A percentile compares a stretch with the other conserved stretches of the same genome.
Evolutionary conservation across 2,329 filamentous ascomycete species (phyloP).

Genomic region (Fusarium sp.): DNA sequence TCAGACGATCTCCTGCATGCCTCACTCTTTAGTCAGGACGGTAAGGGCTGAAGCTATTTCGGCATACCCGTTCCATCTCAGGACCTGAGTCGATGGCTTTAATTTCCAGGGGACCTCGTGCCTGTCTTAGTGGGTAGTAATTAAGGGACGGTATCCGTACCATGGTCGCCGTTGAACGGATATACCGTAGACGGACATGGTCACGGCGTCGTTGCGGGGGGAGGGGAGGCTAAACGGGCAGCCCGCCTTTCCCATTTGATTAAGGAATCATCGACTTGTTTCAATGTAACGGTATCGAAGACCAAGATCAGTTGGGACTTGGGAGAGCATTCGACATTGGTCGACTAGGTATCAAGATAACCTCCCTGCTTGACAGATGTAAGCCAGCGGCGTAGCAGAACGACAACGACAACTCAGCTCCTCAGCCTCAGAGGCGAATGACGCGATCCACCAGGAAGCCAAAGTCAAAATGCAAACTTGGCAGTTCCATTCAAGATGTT

Average conservation of each 20-base stretch:
- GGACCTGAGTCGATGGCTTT: neutral
- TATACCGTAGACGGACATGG: constrained; percentile 9
- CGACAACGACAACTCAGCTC: constrained; percentile 5
- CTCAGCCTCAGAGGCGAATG: neutral
- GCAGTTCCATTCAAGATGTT: constrained; percentile 16
- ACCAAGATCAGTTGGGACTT: constrained; percentile 27
- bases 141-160: neutral
- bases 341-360: neutral
- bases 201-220: constrained; percentile 12
- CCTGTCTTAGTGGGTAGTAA: neutral
- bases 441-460: neutral
- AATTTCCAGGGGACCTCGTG: neutral
- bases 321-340: neutral
- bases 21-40: constrained; percentile 20
- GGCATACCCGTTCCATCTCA: constrained; percentile 9
- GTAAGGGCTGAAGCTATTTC: constrained; percentile 10
- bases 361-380: constrained; percentile 14
- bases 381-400: constrained; percentile 16
- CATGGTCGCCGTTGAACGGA: constrained; percentile 11
- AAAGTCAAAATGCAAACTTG: constrained; percentile 13
- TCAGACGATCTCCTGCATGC: constrained; percentile 26
- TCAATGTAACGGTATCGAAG: constrained; percentile 29
- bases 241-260: constrained; percentile 8
- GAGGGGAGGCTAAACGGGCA: constrained; percentile 6
- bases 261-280: neutral